A percentile compares a stretch with the other conserved stretches of the same genome.
Evolutionary conservation across 495 filamentous ascomycete species (phyloP).

Genomic region (Neurospora sp.): DNA sequence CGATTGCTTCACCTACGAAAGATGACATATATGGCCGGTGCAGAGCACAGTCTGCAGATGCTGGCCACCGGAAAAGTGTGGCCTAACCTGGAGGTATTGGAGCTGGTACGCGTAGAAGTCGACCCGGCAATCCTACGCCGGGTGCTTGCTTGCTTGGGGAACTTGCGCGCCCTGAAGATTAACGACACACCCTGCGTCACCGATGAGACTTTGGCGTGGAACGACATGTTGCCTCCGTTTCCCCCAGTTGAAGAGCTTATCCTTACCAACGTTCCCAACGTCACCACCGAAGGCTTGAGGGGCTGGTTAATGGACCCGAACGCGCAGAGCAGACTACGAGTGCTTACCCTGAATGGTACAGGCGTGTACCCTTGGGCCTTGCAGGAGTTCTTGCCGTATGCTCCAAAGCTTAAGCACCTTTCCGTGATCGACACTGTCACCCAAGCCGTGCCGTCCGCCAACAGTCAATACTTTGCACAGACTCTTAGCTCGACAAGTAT

Average conservation of each 20-base stretch:
- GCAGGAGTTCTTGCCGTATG: conserved; percentile 51
- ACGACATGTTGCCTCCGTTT: conserved; percentile 52
- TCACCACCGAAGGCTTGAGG: conserved; percentile 61
- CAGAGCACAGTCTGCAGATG: conserved; percentile 66
- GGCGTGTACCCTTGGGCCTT: conserved; percentile 55
- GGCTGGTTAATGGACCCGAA: conserved; percentile 44
- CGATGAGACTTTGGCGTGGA: conserved; percentile 60
- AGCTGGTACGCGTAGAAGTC: conserved; percentile 60
- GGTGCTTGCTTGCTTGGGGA: conserved; percentile 54
- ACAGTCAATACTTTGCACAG: conserved; percentile 39
- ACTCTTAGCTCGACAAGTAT: conserved; percentile 59
- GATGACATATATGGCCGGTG: conserved; percentile 73
- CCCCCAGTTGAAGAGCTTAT: conserved; percentile 60
- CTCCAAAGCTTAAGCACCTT: conserved; percentile 53
- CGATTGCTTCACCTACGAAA: conserved; percentile 75
- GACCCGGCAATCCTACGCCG: conserved; percentile 63
- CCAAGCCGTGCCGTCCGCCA: conserved; percentile 51
- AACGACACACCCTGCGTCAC: conserved; percentile 56
- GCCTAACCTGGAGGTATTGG: conserved; percentile 69
- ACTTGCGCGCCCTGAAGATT: conserved; percentile 63
- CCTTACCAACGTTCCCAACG: conserved; percentile 53
- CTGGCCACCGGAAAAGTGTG: conserved; percentile 58
- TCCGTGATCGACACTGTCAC: conserved; percentile 56
- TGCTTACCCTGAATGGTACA: conserved; percentile 55
- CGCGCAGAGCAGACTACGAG: conserved; percentile 42